These are phyloP conservation scores for Epichloe aotearoae DNA, from an alignment of 2,329 filamentous ascomycete genomes.

Conservation along the genomic window DNA sequence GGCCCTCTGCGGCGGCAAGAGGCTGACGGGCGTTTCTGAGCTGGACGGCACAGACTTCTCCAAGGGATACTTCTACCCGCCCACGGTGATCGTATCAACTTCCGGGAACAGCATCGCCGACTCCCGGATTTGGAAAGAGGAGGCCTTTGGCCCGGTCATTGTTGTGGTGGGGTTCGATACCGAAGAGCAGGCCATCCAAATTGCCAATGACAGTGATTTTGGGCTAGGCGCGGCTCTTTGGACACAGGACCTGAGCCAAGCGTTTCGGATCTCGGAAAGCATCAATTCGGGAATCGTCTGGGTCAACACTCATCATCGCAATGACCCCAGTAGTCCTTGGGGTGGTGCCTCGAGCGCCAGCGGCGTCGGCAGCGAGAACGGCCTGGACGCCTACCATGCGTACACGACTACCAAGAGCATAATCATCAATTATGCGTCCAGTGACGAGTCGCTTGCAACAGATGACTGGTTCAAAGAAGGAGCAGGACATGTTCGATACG, in stretches of 20 bases:
- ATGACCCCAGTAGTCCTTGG: conserved; percentile 60
- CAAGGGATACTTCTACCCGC: conserved; percentile 62
- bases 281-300: conserved; percentile 52
- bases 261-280: conserved; percentile 59
- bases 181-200: conserved; percentile 54
- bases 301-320: conserved; percentile 53
- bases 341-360: conserved; percentile 48
- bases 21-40: conserved; percentile 31
- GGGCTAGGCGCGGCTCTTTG: conserved; percentile 67
- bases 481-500: conserved; percentile 32
- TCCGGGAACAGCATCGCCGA: conserved; percentile 44
- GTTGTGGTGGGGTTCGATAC: conserved; percentile 62
- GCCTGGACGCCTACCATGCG: conserved; percentile 46
- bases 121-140: conserved; percentile 64
- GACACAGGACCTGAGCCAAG: conserved; percentile 62
- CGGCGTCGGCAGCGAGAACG: conserved; percentile 62
- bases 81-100: conserved; percentile 53
- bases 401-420: conserved; percentile 52
- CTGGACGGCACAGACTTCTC: conserved; percentile 39
- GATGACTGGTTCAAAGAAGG: conserved; percentile 60
- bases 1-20: conserved; percentile 30
- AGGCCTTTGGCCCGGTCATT: conserved; percentile 74
- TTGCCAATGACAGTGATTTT: conserved; percentile 64
- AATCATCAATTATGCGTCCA: conserved; percentile 53
- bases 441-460: conserved; percentile 33